Conservation (phyloP, 2,329 filamentous ascomycete species). For the Paraphaeosphaeria sporulosa region DNA sequence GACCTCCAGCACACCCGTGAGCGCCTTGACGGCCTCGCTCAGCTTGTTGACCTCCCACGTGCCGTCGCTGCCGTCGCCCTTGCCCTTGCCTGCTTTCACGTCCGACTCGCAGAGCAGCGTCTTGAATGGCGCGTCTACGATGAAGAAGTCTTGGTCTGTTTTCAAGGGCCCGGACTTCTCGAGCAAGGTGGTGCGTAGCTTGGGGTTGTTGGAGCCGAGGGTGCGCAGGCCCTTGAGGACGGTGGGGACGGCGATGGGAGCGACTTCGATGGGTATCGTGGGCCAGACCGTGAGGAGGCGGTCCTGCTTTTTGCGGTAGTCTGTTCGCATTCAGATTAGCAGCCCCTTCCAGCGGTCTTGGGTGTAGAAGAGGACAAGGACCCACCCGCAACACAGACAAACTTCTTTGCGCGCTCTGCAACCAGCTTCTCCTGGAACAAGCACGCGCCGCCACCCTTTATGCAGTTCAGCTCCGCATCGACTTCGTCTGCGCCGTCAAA, state of each 20-base stretch:
- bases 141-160: slow-evolving; percentile 86
- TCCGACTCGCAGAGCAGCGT: slow-evolving; percentile 71
- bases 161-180: slow-evolving; percentile 83
- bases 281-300: slow-evolving; percentile 81
- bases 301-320: slow-evolving; percentile 87
- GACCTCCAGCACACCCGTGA: slow-evolving; percentile 89
- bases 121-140: slow-evolving; percentile 90
- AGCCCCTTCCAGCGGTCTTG: neutral
- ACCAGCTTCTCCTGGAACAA: slow-evolving; percentile 98
- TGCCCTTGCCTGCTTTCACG: slow-evolving; percentile 51
- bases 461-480: slow-evolving; percentile 91
- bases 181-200: slow-evolving; percentile 74
- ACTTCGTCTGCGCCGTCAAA: slow-evolving; percentile 99
- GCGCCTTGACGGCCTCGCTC: slow-evolving; percentile 76
- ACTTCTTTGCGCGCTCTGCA: slow-evolving; percentile 81
- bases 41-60: slow-evolving; percentile 82
- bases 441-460: slow-evolving; percentile 98
- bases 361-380: neutral
- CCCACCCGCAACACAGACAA: slow-evolving; percentile 84
- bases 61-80: slow-evolving; percentile 66
- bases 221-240: slow-evolving; percentile 76
- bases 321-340: slow-evolving; percentile 51
- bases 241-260: slow-evolving; percentile 80
- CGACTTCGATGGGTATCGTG: slow-evolving; percentile 89
- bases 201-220: slow-evolving; percentile 76